phyloP scores from a whole-genome alignment of 2,329 filamentous ascomycete species.

The Cercospora nicotianae region DNA sequence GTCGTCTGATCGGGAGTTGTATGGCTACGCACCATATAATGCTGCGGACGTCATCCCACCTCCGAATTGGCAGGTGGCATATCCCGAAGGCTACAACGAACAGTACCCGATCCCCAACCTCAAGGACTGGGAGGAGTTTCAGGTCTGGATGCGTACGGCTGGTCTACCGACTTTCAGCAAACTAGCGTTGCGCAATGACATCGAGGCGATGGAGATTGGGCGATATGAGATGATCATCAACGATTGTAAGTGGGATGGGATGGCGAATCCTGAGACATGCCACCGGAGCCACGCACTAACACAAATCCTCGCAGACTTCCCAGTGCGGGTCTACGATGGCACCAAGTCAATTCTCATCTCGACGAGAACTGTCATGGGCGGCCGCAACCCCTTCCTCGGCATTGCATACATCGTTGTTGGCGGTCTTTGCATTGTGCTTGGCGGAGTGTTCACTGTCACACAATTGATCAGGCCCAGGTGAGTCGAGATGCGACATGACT shows the following conservation, averaged over 20 bases:
- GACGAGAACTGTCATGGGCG: conserved; percentile 88
- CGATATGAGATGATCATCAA: conserved; percentile 75
- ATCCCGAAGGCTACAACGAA: conserved; percentile 66
- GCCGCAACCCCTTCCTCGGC: conserved; percentile 90
- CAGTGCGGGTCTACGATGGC: conserved; percentile 73
- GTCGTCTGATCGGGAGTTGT: conserved; percentile 77
- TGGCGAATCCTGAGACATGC: conserved; percentile 3
- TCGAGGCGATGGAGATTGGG: conserved; percentile 64
- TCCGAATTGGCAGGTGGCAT: conserved; percentile 77
- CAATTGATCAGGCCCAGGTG: conserved; percentile 90
- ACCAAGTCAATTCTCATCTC: conserved; percentile 89
- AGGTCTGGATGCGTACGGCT: conserved; percentile 98
- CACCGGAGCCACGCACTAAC: conserved; percentile 13
- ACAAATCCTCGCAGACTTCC: conserved; percentile 64
- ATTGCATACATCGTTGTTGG: conserved; percentile 95
- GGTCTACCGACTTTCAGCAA: conserved; percentile 95
- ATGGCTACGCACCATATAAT: conserved; percentile 67
- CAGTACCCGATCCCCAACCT: conserved; percentile 69
- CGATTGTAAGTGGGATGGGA: conserved; percentile 64
- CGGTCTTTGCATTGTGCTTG: conserved; percentile 86
- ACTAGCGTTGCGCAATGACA: conserved; percentile 80
- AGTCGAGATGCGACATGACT: conserved; percentile 34
- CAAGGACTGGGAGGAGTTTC: conserved; percentile 76
- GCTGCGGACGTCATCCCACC: conserved; percentile 70
- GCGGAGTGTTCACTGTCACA: conserved; percentile 81